phyloP scores from a whole-genome alignment of 768 basidiomycete genomes.

The Pleurotus pulmonarius region DNA sequence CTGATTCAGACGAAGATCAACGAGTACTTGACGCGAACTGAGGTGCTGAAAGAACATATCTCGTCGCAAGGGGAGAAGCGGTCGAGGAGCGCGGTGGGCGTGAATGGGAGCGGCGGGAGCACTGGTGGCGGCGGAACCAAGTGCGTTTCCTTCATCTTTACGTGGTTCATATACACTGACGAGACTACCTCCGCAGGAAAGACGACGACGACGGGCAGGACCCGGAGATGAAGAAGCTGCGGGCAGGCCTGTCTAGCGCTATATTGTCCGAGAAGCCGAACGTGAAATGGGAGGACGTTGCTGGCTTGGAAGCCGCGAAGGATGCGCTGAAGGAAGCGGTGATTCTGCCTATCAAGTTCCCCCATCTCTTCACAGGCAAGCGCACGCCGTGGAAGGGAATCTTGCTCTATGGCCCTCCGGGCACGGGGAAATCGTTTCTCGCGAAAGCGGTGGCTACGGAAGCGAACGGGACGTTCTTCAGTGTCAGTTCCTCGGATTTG shows the following conservation, averaged over 20 bases:
- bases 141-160: conserved; percentile 23
- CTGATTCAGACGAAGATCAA: conserved; percentile 85
- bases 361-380: conserved; percentile 97
- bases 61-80: conserved; percentile 59
- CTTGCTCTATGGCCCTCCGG: conserved; percentile 93
- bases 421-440: conserved; percentile 94
- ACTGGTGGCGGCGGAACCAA: conserved; percentile 41
- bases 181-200: conserved; percentile 25
- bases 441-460: conserved; percentile 99
- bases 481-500: conserved; percentile 89
- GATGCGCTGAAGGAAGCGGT: conserved; percentile 97
- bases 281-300: conserved; percentile 98
- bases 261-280: conserved; percentile 94
- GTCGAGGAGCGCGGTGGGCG: conserved; percentile 44
- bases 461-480: conserved; percentile 98
- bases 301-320: conserved; percentile 93
- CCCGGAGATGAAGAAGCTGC: conserved; percentile 92
- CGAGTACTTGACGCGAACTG: conserved; percentile 90
- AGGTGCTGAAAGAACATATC: conserved; percentile 86
- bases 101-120: conserved; percentile 40
- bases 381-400: conserved; percentile 98
- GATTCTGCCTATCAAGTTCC: conserved; percentile 99
- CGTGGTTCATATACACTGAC: not conserved
- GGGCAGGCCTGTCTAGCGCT: conserved; percentile 84
- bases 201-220: conserved; percentile 73